phyloP scores from a whole-genome alignment of 106 monocot genomes.

The Vanilla planifolia region DNA sequence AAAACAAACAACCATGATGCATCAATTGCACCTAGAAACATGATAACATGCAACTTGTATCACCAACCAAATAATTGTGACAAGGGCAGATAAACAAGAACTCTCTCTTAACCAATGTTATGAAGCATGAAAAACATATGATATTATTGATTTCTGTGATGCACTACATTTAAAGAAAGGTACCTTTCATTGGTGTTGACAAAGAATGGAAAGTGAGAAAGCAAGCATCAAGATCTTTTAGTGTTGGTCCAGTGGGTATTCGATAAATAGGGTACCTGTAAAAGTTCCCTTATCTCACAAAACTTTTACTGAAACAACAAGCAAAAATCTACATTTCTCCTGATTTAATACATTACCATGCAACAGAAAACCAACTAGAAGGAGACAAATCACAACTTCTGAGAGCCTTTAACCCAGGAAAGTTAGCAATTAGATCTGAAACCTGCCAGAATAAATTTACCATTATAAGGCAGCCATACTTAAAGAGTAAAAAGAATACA shows the following conservation, averaged over 20 bases:
- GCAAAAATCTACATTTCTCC: neutral
- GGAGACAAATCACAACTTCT: constrained; percentile 61
- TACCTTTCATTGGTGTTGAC: constrained; percentile 50
- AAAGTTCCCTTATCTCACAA: neutral
- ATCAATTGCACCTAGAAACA: too few species aligned
- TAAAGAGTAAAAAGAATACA: neutral
- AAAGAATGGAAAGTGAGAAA: constrained; percentile 83
- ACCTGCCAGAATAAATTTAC: constrained; percentile 23
- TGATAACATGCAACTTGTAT: too few species aligned
- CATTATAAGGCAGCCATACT: neutral
- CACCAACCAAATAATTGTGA: too few species aligned
- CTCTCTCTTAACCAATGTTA: too few species aligned
- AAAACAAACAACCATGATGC: too few species aligned
- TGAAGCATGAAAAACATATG: too few species aligned
- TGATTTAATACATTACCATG: constrained; percentile 33
- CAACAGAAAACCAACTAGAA: constrained; percentile 63
- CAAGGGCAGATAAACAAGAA: too few species aligned
- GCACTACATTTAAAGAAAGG: neutral
- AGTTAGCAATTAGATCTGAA: constrained; percentile 34
- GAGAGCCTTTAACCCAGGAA: constrained; percentile 39
- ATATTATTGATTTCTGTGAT: too few species aligned
- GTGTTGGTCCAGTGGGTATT: constrained; percentile 79
- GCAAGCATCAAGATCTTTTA: constrained; percentile 81
- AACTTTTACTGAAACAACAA: neutral
- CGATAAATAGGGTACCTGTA: constrained; percentile 92